Percentiles rank a stretch among this genome's conserved stretches.
Evolutionary conservation across 352 stramenopile genomes (phyloP).

Genomic region (Globisporangium alternatum): DNA sequence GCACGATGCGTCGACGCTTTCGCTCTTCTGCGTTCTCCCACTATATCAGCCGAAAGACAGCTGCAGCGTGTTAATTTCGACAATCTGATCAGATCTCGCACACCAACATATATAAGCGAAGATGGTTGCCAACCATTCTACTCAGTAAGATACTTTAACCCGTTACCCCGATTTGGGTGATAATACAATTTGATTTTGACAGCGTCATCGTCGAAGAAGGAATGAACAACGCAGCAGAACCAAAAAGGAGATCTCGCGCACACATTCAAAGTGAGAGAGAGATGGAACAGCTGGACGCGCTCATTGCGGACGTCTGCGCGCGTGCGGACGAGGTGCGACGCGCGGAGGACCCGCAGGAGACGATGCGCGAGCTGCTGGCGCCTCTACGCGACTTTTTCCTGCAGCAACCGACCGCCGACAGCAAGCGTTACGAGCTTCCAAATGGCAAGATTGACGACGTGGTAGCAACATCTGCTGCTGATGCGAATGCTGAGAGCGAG

Average conservation of each 20-base stretch:
- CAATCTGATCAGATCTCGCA: too few species aligned
- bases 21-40: neutral
- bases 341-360: constrained; percentile 32
- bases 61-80: too few species aligned
- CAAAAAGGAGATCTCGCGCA: neutral
- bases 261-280: neutral
- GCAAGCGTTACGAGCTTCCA: neutral
- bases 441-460: neutral
- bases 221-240: neutral
- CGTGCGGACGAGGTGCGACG: constrained; percentile 37
- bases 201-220: too few species aligned
- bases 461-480: neutral
- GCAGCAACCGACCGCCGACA: constrained; percentile 22
- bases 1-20: constrained; percentile 5
- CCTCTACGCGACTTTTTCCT: constrained; percentile 45
- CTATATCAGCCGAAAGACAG: neutral
- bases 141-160: too few species aligned
- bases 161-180: too few species aligned
- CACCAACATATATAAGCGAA: too few species aligned
- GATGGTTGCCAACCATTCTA: too few species aligned
- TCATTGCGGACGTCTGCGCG: constrained; percentile 48
- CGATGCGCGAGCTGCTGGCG: constrained; percentile 44
- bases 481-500: neutral
- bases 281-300: constrained; percentile 60
- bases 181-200: neutral